phyloP scores from a whole-genome alignment of 2,329 filamentous ascomycete genomes.

The Alternaria sp. region DNA sequence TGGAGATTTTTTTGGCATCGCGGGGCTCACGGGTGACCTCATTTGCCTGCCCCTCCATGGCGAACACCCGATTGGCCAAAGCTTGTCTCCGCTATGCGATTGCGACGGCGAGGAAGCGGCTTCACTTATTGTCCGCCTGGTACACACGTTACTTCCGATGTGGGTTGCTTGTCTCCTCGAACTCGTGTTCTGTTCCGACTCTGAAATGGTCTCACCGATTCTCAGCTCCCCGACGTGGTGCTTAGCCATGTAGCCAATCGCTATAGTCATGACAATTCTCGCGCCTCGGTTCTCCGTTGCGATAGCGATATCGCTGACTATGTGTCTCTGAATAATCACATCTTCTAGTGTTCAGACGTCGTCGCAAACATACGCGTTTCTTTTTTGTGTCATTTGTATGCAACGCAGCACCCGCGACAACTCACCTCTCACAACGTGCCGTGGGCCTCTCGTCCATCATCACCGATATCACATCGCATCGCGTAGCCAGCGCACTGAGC shows the following conservation, averaged over 20 bases:
- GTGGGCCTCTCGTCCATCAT: neutral
- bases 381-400: neutral
- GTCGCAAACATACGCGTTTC: conserved; percentile 1
- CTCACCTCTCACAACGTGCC: neutral
- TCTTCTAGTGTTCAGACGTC: neutral
- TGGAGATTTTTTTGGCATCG: conserved; percentile 30
- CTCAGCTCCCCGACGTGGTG: conserved; percentile 1
- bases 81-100: conserved; percentile 9
- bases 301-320: neutral
- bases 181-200: neutral
- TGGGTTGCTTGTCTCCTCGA: neutral
- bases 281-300: conserved; percentile 14
- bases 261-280: neutral
- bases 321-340: neutral
- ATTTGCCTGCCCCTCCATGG: conserved; percentile 21
- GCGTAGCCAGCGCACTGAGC: neutral
- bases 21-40: conserved; percentile 16
- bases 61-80: conserved; percentile 15
- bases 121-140: neutral
- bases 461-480: neutral
- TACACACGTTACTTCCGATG: neutral
- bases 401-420: neutral
- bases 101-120: neutral
- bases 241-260: conserved; percentile 13
- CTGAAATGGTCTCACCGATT: neutral